Evolutionary conservation across 371 early-diverging fungal species (phyloP), one percentile per base, ranked within the genome.

Genomic region (Circinella umbellata): DNA sequence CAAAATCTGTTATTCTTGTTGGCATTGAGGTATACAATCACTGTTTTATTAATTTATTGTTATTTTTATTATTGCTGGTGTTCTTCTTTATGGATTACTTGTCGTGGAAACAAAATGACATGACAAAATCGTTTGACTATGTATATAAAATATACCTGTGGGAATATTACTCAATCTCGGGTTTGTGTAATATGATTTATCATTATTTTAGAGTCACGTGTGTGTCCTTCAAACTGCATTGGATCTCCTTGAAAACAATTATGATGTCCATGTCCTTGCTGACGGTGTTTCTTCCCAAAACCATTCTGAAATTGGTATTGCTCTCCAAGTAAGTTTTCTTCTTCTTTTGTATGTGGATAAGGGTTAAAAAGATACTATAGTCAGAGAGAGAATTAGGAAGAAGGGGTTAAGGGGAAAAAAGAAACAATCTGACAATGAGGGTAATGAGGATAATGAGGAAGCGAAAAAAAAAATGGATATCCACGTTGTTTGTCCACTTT

Each of bases 221-320:
- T 98, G 98, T 78, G 93, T 98, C 5, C 77, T 93, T 63, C 97
- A 98, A 81, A 96, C 98, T 3, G 92, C 94, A 15, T 82, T 98
- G 69, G 98, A 97, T 54, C 78, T 98, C 11, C 75, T 94, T 48
- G 92, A 92, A 47, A 78, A 87, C 47, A 82, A 90, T 67, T 86
- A 86, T 69, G 89, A 93, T 73, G 97, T 96, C 60, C 90, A 93
- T 75, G 91, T 98, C 35, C 79, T 97, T 54, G 91, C 93, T 1
- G 98, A 97, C 77, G 98, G 95, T 49, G 93, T 97, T 10, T 95
- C 95, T 7, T 95, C 96, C 47, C 91, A 91, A 78, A 95, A 96
- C 75, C 69, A 76, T 37, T 90, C 89, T 11, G 98, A 98, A 78
- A 91, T 93, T 70, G 84, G 86, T n/a, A 88, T 95, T 72, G 96